A percentile compares a stretch with the other conserved stretches of the same genome.
These are phyloP conservation scores for Cephalotrichum gorgonifer DNA, from an alignment of 2,329 filamentous ascomycete genomes.

Conservation along the genomic window DNA sequence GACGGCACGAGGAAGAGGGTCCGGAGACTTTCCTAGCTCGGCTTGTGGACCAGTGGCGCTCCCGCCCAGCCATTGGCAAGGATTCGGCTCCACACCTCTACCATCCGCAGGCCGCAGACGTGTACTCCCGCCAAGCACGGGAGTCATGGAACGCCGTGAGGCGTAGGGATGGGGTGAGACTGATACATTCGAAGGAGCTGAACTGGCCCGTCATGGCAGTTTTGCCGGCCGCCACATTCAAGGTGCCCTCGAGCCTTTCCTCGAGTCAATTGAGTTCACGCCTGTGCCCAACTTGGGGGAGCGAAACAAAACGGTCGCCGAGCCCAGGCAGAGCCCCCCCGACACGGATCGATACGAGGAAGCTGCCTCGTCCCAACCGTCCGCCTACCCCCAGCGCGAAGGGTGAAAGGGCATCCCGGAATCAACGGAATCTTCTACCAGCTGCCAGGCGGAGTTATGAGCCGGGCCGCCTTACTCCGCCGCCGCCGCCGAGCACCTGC, in stretches of 20 bases:
- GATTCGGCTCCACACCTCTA: too few species aligned
- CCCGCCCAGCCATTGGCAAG: not conserved
- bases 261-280: not conserved
- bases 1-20: not conserved
- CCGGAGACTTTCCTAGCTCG: not conserved
- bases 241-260: not conserved
- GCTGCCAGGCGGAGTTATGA: not conserved
- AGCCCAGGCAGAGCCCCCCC: not conserved
- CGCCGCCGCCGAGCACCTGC: not conserved
- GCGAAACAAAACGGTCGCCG: not conserved
- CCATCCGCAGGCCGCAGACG: not conserved
- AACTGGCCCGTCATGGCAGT: not conserved
- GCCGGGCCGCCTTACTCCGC: not conserved
- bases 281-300: not conserved
- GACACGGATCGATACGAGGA: not conserved
- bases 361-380: not conserved
- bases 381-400: not conserved
- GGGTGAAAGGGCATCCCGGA: not conserved
- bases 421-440: not conserved
- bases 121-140: not conserved
- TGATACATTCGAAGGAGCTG: not conserved
- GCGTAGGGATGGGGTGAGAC: not conserved
- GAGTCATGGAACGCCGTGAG: not conserved
- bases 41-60: conserved; percentile 2
- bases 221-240: not conserved